Percentiles rank a stretch among this genome's conserved stretches.
phyloP scores from a whole-genome alignment of 208 protist species.

The Leishmania major region DNA sequence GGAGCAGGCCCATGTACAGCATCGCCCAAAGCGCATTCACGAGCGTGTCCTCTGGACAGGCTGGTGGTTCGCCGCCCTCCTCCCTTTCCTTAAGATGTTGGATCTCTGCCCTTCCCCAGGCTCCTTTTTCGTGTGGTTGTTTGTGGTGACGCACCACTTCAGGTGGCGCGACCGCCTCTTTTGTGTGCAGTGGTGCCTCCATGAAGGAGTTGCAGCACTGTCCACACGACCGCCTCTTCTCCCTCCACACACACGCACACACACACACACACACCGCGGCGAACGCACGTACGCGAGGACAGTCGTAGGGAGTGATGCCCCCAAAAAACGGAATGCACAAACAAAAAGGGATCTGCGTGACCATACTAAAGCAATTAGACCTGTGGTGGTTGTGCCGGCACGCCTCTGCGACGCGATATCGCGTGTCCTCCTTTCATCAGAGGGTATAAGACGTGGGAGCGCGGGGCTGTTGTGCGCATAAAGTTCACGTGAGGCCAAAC shows the following conservation, averaged over 20 bases:
- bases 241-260: background rate
- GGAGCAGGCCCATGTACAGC: background rate
- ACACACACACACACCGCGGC: background rate
- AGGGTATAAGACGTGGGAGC: background rate
- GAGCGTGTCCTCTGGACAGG: background rate
- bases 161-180: background rate
- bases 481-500: background rate
- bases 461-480: background rate
- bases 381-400: background rate
- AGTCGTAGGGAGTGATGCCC: background rate
- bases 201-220: background rate
- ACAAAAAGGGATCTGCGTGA: background rate
- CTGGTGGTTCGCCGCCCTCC: background rate
- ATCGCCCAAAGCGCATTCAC: background rate
- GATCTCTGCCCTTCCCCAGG: background rate
- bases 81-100: background rate
- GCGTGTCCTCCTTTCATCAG: background rate
- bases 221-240: no score
- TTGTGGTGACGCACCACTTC: background rate
- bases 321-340: background rate
- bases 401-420: background rate
- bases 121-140: background rate
- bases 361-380: background rate
- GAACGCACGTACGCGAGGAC: background rate
- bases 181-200: background rate